phyloP scores from a whole-genome alignment of 129 eudicot species.

The Scalesia atractyloides region DNA sequence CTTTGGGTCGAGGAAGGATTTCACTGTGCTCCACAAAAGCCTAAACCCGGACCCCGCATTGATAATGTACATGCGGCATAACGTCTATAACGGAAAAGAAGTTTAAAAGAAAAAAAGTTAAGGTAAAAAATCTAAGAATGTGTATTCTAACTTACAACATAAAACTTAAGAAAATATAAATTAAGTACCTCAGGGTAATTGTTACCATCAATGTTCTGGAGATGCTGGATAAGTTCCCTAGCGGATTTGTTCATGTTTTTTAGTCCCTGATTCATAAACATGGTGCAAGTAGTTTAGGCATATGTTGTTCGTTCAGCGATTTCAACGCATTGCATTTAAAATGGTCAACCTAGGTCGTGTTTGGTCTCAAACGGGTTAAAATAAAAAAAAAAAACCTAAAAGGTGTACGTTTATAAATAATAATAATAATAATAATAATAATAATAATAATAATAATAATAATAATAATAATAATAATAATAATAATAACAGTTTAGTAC shows the following conservation, averaged over 20 bases:
- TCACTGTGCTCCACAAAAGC: conserved; percentile 90
- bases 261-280: conserved; percentile 61
- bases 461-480: no score
- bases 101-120: not conserved
- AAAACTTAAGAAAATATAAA: not conserved
- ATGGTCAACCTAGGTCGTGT: not conserved
- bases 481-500: no score
- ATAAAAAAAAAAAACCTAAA: not conserved
- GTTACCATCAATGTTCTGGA: conserved; percentile 88
- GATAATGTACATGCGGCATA: conserved; percentile 93
- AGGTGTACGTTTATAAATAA: not conserved
- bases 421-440: no score
- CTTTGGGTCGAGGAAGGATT: conserved; percentile 97
- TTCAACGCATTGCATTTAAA: not conserved
- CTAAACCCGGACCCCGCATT: conserved; percentile 98
- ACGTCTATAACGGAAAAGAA: conserved; percentile 46
- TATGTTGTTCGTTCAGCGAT: not conserved
- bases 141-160: not conserved
- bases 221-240: conserved; percentile 80
- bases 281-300: conserved; percentile 3
- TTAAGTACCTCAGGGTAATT: conserved; percentile 85
- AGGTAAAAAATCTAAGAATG: not conserved
- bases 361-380: not conserved
- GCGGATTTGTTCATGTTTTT: conserved; percentile 88
- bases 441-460: no score